phyloP scores from a whole-genome alignment of 1,284 basidiomycete genomes.

The Trametes hirsuta region DNA sequence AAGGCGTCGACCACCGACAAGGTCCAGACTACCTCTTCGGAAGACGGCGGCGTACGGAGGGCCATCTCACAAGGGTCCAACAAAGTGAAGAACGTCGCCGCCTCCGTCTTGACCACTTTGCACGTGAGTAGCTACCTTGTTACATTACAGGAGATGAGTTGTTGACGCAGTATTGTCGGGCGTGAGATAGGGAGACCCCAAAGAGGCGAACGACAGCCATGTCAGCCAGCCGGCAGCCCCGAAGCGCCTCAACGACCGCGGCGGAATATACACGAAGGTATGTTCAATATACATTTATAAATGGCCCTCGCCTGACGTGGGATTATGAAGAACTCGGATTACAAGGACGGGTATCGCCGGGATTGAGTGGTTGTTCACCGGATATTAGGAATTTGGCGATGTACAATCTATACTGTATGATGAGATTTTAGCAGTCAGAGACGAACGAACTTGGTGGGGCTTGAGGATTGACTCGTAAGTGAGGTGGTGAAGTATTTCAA shows the following conservation, averaged over 20 bases:
- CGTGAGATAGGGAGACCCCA: constrained; percentile 8
- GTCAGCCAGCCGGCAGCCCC: constrained; percentile 14
- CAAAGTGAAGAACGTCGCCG: constrained; percentile 1
- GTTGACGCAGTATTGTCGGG: background rate
- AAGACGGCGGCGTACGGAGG: background rate
- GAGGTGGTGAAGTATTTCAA: background rate
- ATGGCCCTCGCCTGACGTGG: background rate
- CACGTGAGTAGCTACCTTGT: constrained; percentile 1
- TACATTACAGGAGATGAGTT: background rate
- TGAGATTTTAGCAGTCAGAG: too few relatives aligned
- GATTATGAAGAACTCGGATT: constrained; percentile 19
- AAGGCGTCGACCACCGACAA: constrained; percentile 1
- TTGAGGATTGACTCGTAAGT: background rate
- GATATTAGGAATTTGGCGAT: background rate
- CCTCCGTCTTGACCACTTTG: constrained; percentile 6
- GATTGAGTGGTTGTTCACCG: background rate
- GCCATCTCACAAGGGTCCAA: background rate
- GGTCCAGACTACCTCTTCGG: background rate
- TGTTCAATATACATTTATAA: background rate
- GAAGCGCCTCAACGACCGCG: constrained; percentile 18
- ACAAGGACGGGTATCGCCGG: constrained; percentile 20
- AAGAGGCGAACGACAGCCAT: constrained; percentile 1
- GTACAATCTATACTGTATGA: too few relatives aligned
- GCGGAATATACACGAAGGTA: constrained; percentile 23
- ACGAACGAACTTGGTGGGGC: too few relatives aligned